Evolutionary conservation across 176 grass and related monocot species (phyloP).

Genomic region (Aegilops longissima): DNA sequence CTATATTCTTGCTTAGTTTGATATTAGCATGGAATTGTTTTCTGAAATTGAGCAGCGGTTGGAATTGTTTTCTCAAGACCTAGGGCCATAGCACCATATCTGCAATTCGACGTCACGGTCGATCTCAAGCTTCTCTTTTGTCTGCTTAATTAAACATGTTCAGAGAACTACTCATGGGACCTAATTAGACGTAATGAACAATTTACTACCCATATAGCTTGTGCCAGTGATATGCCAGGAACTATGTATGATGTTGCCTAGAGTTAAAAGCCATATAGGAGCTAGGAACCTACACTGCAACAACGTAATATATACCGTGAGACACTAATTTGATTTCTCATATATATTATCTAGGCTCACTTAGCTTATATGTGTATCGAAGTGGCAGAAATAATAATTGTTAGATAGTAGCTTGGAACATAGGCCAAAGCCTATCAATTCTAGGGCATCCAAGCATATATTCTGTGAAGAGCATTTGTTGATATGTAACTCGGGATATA

Average conservation of each 20-base stretch:
- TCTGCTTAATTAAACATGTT: not conserved
- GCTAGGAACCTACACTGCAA: not conserved
- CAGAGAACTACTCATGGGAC: not conserved
- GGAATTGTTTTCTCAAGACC: no score
- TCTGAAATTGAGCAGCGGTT: no score
- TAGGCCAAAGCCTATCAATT: constrained; percentile 37
- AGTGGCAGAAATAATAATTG: constrained; percentile 11
- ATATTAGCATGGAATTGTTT: no score
- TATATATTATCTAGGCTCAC: constrained; percentile 22
- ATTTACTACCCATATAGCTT: not conserved
- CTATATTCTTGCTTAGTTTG: not conserved
- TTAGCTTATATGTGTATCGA: constrained; percentile 21
- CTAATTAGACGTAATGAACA: not conserved
- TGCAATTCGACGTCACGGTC: constrained; percentile 11
- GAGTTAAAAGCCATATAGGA: constrained; percentile 12
- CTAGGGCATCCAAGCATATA: constrained; percentile 43
- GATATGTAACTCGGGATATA: constrained; percentile 25
- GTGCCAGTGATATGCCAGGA: not conserved
- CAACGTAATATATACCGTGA: not conserved
- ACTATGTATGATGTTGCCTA: constrained; percentile 23
- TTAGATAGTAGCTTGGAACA: constrained; percentile 12
- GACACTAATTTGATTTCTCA: not conserved
- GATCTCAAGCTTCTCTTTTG: not conserved
- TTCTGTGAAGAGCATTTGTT: constrained; percentile 25
- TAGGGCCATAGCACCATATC: not conserved